phyloP scores from a whole-genome alignment of 2,329 filamentous ascomycete species.

The Aspergillus sergii region DNA sequence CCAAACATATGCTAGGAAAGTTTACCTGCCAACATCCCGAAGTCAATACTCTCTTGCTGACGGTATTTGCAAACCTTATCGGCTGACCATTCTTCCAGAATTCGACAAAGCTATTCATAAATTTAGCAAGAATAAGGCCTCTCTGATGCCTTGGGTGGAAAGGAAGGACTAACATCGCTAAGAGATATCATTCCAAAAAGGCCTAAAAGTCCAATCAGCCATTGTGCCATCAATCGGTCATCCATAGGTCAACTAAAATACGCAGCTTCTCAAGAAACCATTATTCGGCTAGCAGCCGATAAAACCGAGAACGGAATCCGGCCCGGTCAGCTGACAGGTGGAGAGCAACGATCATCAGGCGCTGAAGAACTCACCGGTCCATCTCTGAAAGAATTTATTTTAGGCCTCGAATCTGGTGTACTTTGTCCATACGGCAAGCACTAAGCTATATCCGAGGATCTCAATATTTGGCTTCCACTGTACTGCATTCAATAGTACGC shows the following conservation, averaged over 20 bases:
- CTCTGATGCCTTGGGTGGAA: not conserved
- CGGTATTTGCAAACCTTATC: not conserved
- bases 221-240: not conserved
- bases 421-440: not conserved
- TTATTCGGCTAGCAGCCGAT: not conserved
- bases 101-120: not conserved
- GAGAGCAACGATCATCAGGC: not conserved
- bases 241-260: not conserved
- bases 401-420: not conserved
- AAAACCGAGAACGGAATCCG: not conserved
- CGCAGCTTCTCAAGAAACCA: not conserved
- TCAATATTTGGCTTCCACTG: not conserved
- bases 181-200: not conserved
- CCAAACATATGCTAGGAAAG: constrained; percentile 1
- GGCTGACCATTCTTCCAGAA: not conserved
- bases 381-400: not conserved
- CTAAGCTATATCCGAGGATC: not conserved
- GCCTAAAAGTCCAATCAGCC: not conserved
- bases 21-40: not conserved
- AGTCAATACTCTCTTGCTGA: not conserved
- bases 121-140: not conserved
- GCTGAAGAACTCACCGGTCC: not conserved
- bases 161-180: not conserved
- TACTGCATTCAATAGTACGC: not conserved
- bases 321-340: not conserved